A percentile compares a stretch with the other conserved stretches of the same genome.
phyloP scores from a whole-genome alignment of 1,139 yeast species.

The Magnusiomyces tetraspermus region DNA sequence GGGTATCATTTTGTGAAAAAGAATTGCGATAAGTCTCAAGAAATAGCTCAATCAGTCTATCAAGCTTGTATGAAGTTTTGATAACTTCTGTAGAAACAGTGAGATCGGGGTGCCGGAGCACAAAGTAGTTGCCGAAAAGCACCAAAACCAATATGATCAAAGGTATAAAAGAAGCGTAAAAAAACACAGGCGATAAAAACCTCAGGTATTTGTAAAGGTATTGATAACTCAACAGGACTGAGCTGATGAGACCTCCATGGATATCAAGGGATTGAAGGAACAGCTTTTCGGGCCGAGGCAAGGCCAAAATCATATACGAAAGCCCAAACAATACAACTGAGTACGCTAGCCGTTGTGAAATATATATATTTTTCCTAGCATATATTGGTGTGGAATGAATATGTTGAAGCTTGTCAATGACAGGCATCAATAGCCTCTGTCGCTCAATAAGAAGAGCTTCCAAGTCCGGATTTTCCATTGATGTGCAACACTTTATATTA shows the following conservation, averaged over 20 bases:
- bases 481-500: too few relatives aligned
- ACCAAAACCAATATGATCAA: not conserved
- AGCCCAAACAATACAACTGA: not conserved
- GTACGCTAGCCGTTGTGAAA: not conserved
- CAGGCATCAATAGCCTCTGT: not conserved
- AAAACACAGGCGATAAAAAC: not conserved
- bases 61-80: not conserved
- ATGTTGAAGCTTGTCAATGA: not conserved
- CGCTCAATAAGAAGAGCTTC: not conserved
- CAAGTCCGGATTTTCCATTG: not conserved
- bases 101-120: not conserved
- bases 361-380: not conserved
- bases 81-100: not conserved
- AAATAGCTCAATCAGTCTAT: not conserved
- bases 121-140: not conserved
- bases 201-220: not conserved
- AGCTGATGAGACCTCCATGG: too few relatives aligned
- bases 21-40: not conserved
- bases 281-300: not conserved
- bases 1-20: not conserved
- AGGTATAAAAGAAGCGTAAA: not conserved
- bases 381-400: not conserved
- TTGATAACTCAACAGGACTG: not conserved
- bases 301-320: not conserved
- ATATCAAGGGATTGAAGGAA: not conserved